These are phyloP conservation scores for Cladosporium sphaerospermum DNA, from an alignment of 2,329 filamentous ascomycete species.

Conservation along the genomic window DNA sequence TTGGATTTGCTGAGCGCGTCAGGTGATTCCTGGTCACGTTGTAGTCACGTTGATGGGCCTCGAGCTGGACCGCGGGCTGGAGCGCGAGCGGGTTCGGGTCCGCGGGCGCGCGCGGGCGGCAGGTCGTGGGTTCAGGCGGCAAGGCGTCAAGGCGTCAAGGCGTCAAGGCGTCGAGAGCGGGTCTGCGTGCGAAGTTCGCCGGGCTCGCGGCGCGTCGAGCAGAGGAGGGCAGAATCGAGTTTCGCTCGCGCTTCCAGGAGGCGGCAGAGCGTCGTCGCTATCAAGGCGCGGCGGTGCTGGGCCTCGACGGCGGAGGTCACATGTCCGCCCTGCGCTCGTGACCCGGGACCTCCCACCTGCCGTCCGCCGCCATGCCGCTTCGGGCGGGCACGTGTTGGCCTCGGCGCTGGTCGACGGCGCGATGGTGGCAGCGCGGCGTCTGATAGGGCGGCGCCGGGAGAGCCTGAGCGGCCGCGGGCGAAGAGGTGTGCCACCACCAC, in stretches of 20 bases:
- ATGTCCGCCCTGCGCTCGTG: not conserved
- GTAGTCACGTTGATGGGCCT: constrained; percentile 4
- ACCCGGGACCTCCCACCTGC: not conserved
- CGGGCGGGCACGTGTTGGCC: not conserved
- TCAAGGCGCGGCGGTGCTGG: constrained; percentile 7
- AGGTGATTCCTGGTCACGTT: constrained; percentile 8
- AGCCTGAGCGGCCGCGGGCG: too few species aligned
- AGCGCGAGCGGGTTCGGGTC: not conserved
- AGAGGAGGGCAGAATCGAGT: not conserved
- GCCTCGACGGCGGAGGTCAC: not conserved
- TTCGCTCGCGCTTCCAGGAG: not conserved
- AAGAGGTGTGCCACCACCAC: too few species aligned
- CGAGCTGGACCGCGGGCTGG: not conserved
- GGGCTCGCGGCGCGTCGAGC: not conserved
- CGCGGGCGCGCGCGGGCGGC: not conserved
- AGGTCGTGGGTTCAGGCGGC: not conserved
- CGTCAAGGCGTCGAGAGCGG: not conserved
- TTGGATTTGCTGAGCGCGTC: not conserved
- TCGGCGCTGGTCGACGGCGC: too few species aligned
- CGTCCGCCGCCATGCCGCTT: constrained; percentile 2
- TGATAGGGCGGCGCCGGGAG: too few species aligned
- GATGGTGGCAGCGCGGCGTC: too few species aligned
- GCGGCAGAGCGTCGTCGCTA: constrained; percentile 1
- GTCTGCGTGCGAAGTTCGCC: not conserved
- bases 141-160: too few species aligned